Percentiles rank a stretch among this genome's conserved stretches.
phyloP scores from a whole-genome alignment of 169 alveolate genomes.

The Eimeria brunetti region DNA sequence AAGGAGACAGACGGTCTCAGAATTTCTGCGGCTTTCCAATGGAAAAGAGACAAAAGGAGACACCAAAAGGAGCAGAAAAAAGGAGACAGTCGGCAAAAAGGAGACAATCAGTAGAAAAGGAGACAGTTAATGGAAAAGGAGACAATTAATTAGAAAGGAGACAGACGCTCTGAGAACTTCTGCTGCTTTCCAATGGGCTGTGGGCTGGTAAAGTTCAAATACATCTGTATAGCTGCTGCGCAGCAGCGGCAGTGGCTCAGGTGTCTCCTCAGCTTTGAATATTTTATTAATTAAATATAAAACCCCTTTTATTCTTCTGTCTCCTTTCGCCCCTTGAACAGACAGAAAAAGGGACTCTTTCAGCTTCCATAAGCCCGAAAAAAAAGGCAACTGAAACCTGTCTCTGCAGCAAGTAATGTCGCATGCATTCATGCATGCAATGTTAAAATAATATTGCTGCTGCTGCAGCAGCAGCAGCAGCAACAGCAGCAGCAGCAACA shows the following conservation, averaged over 20 bases:
- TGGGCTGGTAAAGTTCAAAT: constrained; percentile 94
- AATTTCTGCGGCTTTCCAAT: background rate
- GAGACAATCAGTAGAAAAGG: no score
- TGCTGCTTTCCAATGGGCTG: constrained; percentile 95
- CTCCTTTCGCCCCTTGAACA: constrained; percentile 85
- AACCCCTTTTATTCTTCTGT: constrained; percentile 90
- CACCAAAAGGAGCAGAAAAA: no score
- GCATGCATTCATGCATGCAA: no score
- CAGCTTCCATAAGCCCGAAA: constrained; percentile 95
- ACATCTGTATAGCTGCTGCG: constrained; percentile 93
- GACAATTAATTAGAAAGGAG: background rate
- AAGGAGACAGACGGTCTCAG: background rate
- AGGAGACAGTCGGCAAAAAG: no score
- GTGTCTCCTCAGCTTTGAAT: constrained; percentile 93
- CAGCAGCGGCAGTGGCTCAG: constrained; percentile 94
- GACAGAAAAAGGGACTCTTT: constrained; percentile 93
- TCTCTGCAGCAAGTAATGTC: constrained; percentile 33
- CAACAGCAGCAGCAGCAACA: background rate
- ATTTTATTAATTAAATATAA: constrained; percentile 88
- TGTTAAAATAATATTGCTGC: no score
- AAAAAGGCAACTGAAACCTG: constrained; percentile 75
- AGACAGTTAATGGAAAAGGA: no score
- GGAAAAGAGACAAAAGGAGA: background rate
- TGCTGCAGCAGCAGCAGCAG: background rate
- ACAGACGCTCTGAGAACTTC: constrained; percentile 88